Base-by-base conservation (phyloP, 176 grass and related monocot species). In the Puccinellia tenuiflora region DNA sequence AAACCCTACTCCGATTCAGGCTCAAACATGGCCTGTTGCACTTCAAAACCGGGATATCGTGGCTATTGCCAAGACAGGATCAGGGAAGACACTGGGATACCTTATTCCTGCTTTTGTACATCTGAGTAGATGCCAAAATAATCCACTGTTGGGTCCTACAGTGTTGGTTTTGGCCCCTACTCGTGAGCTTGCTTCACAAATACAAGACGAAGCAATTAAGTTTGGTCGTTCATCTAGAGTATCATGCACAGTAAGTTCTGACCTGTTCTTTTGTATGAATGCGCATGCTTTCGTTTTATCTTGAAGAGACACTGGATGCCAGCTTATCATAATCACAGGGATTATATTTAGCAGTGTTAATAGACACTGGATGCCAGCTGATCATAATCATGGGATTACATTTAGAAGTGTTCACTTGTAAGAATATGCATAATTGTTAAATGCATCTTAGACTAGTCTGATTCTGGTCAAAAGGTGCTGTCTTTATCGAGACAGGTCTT, bases 81-180 rank as follows among this genome's bases (percentile, higher is more conserved):
- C 96, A 74, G 96, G 96, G 48, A 99, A 99, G 86, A 99, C 96
- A 15, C 51, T 99, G 39, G 93, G 96, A 37, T 99, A 99, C 85
- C 87, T 99, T 85, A 93, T 99, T 54, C 96, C 96, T 85, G 96
- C 96, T 86, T 99, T 99, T 88, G 91, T 99, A 60, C 96, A 93
- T 99, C 81, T 96, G 65, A 93, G 88, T 79, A 79, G 76, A 84
- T 92, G 82, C 71, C 77, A 88, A 40, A 93, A 93, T 82, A 99
- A 99, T 85, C 74, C 91, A 53, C 77, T 86, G 80, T 83, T 92
- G 66, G 96, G 96, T 16, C 96, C 96, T 79, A 93, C 93, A 48
- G 93, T 96, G 24, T 85, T 99, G 65, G 87, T 99, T 85, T 93
- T 99, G 83, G 91, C 91, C 73, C 96, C 93, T 28, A 96, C 93